Evolutionary conservation across 2,329 filamentous ascomycete species (phyloP).

Genomic region (Monilinia fructigena): DNA sequence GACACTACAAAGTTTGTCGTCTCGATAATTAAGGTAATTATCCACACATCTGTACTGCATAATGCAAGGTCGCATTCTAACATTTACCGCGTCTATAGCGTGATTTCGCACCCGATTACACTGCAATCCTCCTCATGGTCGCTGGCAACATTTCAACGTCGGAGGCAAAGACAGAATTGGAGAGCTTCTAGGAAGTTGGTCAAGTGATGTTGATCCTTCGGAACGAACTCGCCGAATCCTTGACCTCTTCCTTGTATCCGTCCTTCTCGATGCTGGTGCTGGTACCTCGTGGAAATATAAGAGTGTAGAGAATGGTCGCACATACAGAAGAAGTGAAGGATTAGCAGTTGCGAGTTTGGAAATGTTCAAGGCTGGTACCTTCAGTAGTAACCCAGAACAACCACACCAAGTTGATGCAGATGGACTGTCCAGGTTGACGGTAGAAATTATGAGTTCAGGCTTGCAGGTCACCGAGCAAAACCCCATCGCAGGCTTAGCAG

Average conservation of each 20-base stretch:
- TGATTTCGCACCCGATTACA: slow-evolving; percentile 67
- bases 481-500: slow-evolving; percentile 79
- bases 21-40: slow-evolving; percentile 67
- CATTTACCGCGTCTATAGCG: slow-evolving; percentile 47
- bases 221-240: slow-evolving; percentile 74
- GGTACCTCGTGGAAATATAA: slow-evolving; percentile 91
- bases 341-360: slow-evolving; percentile 74
- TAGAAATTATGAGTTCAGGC: slow-evolving; percentile 72
- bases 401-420: slow-evolving; percentile 87
- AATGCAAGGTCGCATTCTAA: neutral
- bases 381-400: slow-evolving; percentile 78
- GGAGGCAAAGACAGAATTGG: slow-evolving; percentile 73
- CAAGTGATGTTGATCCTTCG: slow-evolving; percentile 61
- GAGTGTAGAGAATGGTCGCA: slow-evolving; percentile 79
- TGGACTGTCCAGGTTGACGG: slow-evolving; percentile 71
- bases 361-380: slow-evolving; percentile 91
- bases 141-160: slow-evolving; percentile 83
- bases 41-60: slow-evolving; percentile 19
- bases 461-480: slow-evolving; percentile 83
- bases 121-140: slow-evolving; percentile 77
- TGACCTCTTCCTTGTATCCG: slow-evolving; percentile 77
- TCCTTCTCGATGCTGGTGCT: slow-evolving; percentile 82
- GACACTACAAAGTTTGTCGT: slow-evolving; percentile 69
- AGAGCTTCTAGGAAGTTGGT: slow-evolving; percentile 68
- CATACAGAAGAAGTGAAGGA: slow-evolving; percentile 84